These are phyloP conservation scores for Fusarium oligoseptatum DNA, from an alignment of 2,329 filamentous ascomycete species.

Conservation along the genomic window DNA sequence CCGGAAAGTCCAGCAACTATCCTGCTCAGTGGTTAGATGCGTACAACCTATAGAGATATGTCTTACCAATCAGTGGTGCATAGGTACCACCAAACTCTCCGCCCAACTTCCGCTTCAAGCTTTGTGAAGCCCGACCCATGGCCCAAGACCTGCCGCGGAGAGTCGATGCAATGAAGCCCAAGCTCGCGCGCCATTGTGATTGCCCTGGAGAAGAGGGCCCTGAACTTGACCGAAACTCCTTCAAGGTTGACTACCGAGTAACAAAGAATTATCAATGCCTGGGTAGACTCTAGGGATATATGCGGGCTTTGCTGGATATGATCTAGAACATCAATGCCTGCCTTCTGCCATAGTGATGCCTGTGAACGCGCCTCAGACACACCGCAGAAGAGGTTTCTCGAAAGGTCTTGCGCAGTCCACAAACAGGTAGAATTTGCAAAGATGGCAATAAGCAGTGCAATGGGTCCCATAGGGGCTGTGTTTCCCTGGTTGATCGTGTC, in stretches of 20 bases:
- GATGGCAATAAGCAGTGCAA: background rate
- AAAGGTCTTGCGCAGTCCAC: constrained; percentile 43
- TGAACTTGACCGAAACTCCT: background rate
- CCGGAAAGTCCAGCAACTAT: constrained; percentile 52
- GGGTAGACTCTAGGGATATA: background rate
- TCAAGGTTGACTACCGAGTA: background rate
- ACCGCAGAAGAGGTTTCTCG: constrained; percentile 37
- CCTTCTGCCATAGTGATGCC: constrained; percentile 47
- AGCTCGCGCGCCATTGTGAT: constrained; percentile 33
- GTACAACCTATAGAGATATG: background rate
- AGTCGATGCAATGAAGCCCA: constrained; percentile 53
- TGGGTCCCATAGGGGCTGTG: background rate
- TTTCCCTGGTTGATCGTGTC: background rate
- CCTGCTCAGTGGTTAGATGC: constrained; percentile 37
- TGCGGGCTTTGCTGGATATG: background rate
- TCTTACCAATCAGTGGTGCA: constrained; percentile 54
- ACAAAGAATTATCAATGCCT: background rate
- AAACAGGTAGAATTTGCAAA: background rate
- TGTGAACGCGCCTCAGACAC: constrained; percentile 42
- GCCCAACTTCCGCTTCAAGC: constrained; percentile 51
- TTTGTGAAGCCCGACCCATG: constrained; percentile 35
- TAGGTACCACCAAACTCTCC: constrained; percentile 58
- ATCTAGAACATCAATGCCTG: background rate
- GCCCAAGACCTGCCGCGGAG: constrained; percentile 25
- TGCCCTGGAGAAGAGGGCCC: constrained; percentile 3